These are phyloP conservation scores for Xerocomus brunneocitrinus DNA, from an alignment of 768 basidiomycete genomes.

Conservation along the genomic window DNA sequence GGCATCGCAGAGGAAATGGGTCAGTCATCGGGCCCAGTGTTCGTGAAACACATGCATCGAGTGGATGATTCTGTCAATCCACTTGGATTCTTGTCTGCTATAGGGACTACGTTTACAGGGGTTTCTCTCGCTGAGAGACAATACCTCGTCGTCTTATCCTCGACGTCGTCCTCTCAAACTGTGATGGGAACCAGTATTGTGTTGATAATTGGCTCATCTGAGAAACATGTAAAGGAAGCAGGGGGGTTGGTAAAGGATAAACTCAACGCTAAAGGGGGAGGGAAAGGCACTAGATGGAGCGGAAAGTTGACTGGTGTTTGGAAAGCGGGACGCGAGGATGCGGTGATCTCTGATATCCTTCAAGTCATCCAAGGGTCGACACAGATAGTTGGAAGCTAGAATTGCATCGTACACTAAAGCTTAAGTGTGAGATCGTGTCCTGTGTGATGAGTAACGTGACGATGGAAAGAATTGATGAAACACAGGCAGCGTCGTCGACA, in stretches of 20 bases:
- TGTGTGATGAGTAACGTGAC: not conserved
- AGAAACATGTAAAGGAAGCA: conserved; percentile 51
- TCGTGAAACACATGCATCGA: conserved; percentile 51
- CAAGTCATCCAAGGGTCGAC: conserved; percentile 7
- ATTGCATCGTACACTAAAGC: not conserved
- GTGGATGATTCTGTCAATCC: conserved; percentile 57
- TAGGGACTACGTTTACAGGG: conserved; percentile 45
- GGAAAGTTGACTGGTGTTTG: conserved; percentile 58
- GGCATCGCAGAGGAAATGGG: conserved; percentile 37
- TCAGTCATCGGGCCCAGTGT: conserved; percentile 25
- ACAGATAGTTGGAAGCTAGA: not conserved
- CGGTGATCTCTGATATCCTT: conserved; percentile 16
- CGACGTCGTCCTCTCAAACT: conserved; percentile 57
- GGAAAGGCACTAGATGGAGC: conserved; percentile 72
- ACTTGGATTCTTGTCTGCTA: conserved; percentile 55
- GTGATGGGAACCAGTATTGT: conserved; percentile 48
- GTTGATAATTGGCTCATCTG: conserved; percentile 57
- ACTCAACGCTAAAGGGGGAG: conserved; percentile 69
- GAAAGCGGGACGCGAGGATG: conserved; percentile 22
- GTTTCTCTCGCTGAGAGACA: conserved; percentile 17
- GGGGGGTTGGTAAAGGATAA: conserved; percentile 56
- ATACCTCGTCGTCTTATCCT: conserved; percentile 54
- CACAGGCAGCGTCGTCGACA: not conserved
- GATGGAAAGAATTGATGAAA: not conserved
- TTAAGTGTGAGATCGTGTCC: too few species aligned